These are phyloP conservation scores for Gonapodya prolifera DNA, from an alignment of 192 early-diverging fungal species.

Conservation along the genomic window DNA sequence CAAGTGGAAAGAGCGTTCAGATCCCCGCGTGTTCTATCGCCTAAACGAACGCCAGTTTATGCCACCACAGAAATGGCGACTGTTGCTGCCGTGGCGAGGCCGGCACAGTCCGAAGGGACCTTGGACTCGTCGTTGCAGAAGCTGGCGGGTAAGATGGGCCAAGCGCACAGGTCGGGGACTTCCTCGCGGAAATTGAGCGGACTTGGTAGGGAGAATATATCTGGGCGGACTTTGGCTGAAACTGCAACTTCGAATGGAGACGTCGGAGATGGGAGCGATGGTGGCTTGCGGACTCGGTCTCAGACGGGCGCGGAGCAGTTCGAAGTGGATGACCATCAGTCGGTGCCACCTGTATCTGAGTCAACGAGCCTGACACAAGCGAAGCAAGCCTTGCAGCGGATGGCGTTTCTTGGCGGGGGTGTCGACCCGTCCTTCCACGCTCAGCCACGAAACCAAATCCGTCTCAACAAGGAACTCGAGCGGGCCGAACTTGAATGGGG, in stretches of 20 bases:
- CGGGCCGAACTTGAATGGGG: background rate
- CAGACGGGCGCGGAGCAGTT: no score
- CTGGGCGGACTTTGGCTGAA: no score
- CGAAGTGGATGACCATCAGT: no score
- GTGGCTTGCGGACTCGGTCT: no score
- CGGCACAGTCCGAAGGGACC: background rate
- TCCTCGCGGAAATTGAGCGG: no score
- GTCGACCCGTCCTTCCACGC: background rate
- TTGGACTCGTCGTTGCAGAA: background rate
- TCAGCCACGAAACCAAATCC: background rate
- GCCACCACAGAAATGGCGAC: background rate
- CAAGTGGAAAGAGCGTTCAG: background rate
- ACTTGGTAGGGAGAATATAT: no score
- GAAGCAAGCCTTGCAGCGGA: background rate
- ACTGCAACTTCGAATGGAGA: no score
- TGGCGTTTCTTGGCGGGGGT: background rate
- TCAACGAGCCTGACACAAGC: no score
- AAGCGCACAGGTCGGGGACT: no score
- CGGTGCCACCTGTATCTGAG: no score
- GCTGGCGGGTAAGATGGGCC: background rate
- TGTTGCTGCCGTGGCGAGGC: background rate
- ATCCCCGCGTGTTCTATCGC: background rate
- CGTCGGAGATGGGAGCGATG: background rate
- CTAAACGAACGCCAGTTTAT: background rate
- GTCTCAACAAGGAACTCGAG: background rate